Evolutionary conservation across 257 asterid genomes (phyloP).

Genomic region (Fraxinus anomala): DNA sequence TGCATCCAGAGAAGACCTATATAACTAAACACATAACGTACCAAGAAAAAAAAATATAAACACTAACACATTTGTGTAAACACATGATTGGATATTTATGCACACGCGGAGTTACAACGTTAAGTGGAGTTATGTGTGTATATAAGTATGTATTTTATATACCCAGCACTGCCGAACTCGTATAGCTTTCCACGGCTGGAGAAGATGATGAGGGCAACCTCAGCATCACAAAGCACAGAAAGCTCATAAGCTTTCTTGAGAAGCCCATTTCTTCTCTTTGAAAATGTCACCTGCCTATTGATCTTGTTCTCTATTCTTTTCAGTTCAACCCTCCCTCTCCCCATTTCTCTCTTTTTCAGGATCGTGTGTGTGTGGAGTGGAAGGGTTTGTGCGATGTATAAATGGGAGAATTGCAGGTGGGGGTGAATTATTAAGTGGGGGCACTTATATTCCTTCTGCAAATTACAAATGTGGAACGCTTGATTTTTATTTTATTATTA

Average conservation of each 20-base stretch:
- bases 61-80: conserved; percentile 12
- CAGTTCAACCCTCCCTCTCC: conserved; percentile 95
- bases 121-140: neutral
- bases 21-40: conserved; percentile 15
- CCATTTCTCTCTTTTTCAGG: conserved; percentile 44
- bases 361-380: conserved; percentile 12
- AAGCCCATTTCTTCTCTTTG: conserved; percentile 90
- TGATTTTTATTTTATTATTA: conserved; percentile 24
- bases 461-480: conserved; percentile 29
- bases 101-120: neutral
- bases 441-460: conserved; percentile 28
- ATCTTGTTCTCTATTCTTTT: conserved; percentile 95
- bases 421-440: conserved; percentile 21
- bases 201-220: conserved; percentile 94
- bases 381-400: conserved; percentile 11
- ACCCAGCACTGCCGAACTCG: conserved; percentile 84
- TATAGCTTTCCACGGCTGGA: conserved; percentile 91
- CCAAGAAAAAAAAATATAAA: conserved; percentile 3
- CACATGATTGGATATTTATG: neutral
- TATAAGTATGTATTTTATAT: neutral
- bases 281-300: conserved; percentile 93
- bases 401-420: conserved; percentile 9
- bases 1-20: conserved; percentile 20
- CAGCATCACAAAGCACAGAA: conserved; percentile 96
- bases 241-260: conserved; percentile 94